Evolutionary conservation across 176 grass and related monocot genomes (phyloP).

Genomic region (Guadua angustifolia): DNA sequence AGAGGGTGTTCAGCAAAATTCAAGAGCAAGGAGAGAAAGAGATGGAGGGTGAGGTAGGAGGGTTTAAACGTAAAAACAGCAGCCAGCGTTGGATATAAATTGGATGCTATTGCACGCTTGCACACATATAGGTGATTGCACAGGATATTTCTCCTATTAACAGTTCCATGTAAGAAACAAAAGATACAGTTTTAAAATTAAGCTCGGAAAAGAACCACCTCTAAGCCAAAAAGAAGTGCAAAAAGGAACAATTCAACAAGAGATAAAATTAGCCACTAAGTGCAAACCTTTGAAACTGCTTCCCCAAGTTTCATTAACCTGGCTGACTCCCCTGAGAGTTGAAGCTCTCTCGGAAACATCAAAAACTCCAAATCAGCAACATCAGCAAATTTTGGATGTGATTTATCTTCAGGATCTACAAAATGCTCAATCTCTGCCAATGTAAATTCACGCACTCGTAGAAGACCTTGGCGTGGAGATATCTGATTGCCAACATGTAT

Average conservation of each 20-base stretch:
- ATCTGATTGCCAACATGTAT: conserved; percentile 52
- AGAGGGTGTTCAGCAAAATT: too few relatives aligned
- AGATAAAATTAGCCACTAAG: neutral
- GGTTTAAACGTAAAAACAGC: too few relatives aligned
- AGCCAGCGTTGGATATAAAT: too few relatives aligned
- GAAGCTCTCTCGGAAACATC: conserved; percentile 77
- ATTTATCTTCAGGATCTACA: conserved; percentile 83
- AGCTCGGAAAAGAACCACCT: neutral
- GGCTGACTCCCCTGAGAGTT: conserved; percentile 66
- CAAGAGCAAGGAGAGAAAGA: too few relatives aligned
- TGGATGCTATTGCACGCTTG: too few relatives aligned
- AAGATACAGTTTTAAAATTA: conserved; percentile 7
- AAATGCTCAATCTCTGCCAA: conserved; percentile 89
- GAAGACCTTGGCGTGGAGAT: conserved; percentile 83
- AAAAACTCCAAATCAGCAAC: conserved; percentile 72
- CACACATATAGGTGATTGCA: too few relatives aligned
- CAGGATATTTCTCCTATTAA: too few relatives aligned
- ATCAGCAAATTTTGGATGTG: conserved; percentile 79
- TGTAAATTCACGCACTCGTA: conserved; percentile 85
- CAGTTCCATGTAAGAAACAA: conserved; percentile 56
- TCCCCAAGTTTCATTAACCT: conserved; percentile 61
- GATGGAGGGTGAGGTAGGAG: too few relatives aligned
- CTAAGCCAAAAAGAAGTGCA: neutral
- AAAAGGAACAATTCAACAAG: neutral
- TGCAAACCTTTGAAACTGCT: conserved; percentile 68